Conservation (phyloP, 2,329 filamentous ascomycete genomes). For the Aspergillus tubingensis region DNA sequence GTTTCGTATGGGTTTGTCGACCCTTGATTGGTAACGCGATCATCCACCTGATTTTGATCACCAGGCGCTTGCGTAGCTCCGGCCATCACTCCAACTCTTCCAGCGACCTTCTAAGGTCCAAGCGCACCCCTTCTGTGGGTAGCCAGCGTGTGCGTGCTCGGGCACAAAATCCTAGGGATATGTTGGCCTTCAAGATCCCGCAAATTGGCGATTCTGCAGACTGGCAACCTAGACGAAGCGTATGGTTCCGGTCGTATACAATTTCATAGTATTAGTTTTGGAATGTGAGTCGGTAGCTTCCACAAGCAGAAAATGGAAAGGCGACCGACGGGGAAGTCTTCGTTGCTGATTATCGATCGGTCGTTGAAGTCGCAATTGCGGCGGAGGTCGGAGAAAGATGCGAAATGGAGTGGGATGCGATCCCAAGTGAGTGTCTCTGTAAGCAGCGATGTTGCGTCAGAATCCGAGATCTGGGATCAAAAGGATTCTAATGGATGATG, state of each 20-base stretch:
- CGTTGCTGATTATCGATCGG: not conserved
- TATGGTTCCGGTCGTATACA: not conserved
- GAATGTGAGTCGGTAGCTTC: too few relatives aligned
- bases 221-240: not conserved
- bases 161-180: not conserved
- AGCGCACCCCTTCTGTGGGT: not conserved
- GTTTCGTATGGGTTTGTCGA: constrained; percentile 39
- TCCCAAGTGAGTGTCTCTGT: not conserved
- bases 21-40: constrained; percentile 15
- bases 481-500: too few relatives aligned
- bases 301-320: not conserved
- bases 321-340: not conserved
- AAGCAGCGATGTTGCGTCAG: not conserved
- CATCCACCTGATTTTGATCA: constrained; percentile 27
- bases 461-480: too few relatives aligned
- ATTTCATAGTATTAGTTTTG: not conserved
- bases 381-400: constrained; percentile 16
- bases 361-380: constrained; percentile 1
- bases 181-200: not conserved
- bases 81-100: constrained; percentile 21
- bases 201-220: not conserved
- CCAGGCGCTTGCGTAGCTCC: constrained; percentile 22
- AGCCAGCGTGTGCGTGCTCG: not conserved
- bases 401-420: constrained; percentile 1
- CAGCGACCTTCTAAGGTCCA: constrained; percentile 3